Evolutionary conservation across 345 rosid species (phyloP).

Genomic region (Arabidopsis arenosa): DNA sequence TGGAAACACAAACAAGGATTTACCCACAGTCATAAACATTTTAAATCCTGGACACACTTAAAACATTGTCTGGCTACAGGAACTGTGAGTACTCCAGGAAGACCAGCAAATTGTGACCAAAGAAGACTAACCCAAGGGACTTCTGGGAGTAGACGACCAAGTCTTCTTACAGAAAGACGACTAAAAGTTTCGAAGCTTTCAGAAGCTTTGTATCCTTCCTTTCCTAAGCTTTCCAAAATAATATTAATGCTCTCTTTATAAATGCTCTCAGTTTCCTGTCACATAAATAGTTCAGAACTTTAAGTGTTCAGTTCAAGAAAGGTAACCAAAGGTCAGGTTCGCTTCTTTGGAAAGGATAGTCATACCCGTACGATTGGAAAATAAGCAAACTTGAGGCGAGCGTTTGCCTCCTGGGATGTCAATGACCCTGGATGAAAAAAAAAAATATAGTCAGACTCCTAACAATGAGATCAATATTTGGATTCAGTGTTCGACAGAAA

Average conservation of each 20-base stretch:
- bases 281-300: not conserved
- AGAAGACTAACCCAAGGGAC: conserved; percentile 68
- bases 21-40: not conserved
- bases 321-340: conserved; percentile 1
- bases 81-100: conserved; percentile 1
- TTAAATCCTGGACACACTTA: not conserved
- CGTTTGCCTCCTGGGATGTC: conserved; percentile 55
- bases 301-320: not conserved
- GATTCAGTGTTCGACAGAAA: not conserved
- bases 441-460: not conserved
- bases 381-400: conserved; percentile 69
- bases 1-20: not conserved
- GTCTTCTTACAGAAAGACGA: conserved; percentile 67
- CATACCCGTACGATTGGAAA: conserved; percentile 61
- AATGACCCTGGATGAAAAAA: conserved; percentile 30
- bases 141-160: conserved; percentile 84
- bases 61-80: not conserved
- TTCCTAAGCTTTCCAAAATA: conserved; percentile 55
- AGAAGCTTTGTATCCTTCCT: conserved; percentile 46
- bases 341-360: not conserved
- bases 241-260: conserved; percentile 53
- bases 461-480: not conserved
- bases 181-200: conserved; percentile 55
- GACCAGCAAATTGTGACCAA: not conserved
- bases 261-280: conserved; percentile 67